Evolutionary conservation across 2,329 filamentous ascomycete genomes (phyloP), one percentile per base, ranked within the genome.

Genomic region (Metarhizium album): DNA sequence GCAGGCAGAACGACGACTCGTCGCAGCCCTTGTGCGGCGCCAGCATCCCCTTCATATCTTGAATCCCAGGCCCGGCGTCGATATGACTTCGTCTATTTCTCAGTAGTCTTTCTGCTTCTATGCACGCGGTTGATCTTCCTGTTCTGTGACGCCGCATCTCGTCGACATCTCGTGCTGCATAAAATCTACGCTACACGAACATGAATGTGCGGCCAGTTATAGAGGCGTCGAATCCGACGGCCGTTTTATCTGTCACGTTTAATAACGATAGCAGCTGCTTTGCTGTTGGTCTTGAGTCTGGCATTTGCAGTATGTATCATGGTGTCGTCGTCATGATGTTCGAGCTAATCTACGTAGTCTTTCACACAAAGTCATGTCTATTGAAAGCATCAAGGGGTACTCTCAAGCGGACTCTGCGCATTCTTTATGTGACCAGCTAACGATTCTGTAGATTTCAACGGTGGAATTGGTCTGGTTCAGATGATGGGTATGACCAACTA

Each of bases 121-220:
- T 22, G 6, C 37, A 18, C 11, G 20, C 29, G 16, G 24, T 38
- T 29, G 27, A 16, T 50, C 45, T 42, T 40, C 13, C 24, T 35
- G 11, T 24, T 29, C 5, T 20, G 27, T 27, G 5, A 40, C n/a
- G 20, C 29, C 38, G 11, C 31, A n/a, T 20, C 23, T 24, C 20
- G 8, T 24, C 16, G 23, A 24, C 14, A 35, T 35, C 13, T 37
- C n/a, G 8, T 31, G 2, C 43, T 20, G 24, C 29, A 18, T 33
- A 23, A 18, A n/a, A 31, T 47, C 23, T 40, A 42, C 48, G 33
- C 47, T 62, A 72, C 46, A n/a, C 35, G 53, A 56, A 54, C 49
- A 98, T 97, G 93, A 93, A 97, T 66, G 94, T 90, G 42, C 80
- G 91, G 53, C 86, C 86, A 48, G 81, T 87, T 51, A 88, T 97